These are phyloP conservation scores for Metarhizium sp. DNA, from an alignment of 2,329 filamentous ascomycete species.

Conservation along the genomic window DNA sequence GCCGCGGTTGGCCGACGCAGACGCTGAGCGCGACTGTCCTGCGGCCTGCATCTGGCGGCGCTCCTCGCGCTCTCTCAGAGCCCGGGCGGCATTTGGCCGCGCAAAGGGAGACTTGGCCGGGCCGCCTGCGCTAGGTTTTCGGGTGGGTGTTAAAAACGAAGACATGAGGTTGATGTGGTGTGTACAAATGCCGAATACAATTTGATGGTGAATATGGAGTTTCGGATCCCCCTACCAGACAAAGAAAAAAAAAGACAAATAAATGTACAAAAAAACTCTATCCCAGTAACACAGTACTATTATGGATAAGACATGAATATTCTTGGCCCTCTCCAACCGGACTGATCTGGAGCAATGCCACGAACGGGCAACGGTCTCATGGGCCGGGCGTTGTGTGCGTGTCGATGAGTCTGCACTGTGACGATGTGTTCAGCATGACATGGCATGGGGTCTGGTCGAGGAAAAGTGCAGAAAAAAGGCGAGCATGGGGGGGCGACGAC, in stretches of 20 bases:
- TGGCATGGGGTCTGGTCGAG: neutral
- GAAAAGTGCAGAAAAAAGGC: neutral
- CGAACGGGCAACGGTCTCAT: neutral
- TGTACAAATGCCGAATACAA: neutral
- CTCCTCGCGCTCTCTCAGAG: conserved; percentile 42
- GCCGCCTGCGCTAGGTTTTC: conserved; percentile 18
- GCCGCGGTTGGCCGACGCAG: conserved; percentile 17
- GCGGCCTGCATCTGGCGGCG: conserved; percentile 25
- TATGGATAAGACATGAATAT: neutral
- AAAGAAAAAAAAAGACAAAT: neutral
- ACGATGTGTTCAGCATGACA: neutral
- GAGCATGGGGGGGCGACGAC: neutral
- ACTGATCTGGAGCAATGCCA: neutral
- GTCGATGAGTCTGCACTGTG: neutral
- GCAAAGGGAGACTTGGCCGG: conserved; percentile 30
- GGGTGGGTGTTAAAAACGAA: conserved; percentile 34
- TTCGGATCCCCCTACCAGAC: no score
- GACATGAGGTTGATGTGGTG: conserved; percentile 27
- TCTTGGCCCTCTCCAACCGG: neutral
- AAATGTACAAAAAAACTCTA: neutral
- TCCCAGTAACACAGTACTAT: neutral
- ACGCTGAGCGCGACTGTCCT: conserved; percentile 16
- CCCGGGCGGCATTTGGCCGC: conserved; percentile 38
- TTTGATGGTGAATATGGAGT: no score
- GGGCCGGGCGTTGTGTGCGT: neutral